Evolutionary conservation across 371 early-diverging fungal species (phyloP).

Genomic region (Mucor racemosus): DNA sequence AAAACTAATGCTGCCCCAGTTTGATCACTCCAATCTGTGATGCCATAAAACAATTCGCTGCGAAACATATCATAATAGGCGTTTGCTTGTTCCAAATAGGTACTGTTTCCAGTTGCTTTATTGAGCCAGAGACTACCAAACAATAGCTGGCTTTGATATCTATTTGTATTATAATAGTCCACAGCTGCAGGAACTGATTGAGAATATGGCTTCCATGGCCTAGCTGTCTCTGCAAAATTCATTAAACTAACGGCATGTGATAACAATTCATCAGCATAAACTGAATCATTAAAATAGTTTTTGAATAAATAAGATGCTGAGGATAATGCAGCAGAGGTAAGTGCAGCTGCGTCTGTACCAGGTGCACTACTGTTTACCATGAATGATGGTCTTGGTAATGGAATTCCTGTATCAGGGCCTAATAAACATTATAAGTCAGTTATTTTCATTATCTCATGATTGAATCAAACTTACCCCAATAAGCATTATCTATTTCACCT

Average conservation of each 20-base stretch:
- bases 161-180: conserved; percentile 55
- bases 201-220: conserved; percentile 47
- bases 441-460: not conserved
- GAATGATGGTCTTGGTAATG: conserved; percentile 49
- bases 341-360: conserved; percentile 57
- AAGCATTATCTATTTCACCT: conserved; percentile 38
- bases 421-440: not conserved
- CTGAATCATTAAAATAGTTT: conserved; percentile 43
- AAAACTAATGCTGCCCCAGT: conserved; percentile 42
- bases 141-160: conserved; percentile 52
- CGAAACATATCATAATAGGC: conserved; percentile 27
- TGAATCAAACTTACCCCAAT: conserved; percentile 21
- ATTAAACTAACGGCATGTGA: conserved; percentile 46
- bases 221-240: conserved; percentile 45
- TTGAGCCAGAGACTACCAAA: conserved; percentile 67
- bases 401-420: conserved; percentile 40
- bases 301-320: conserved; percentile 54
- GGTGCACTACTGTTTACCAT: conserved; percentile 38
- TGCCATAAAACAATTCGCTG: conserved; percentile 6
- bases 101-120: conserved; percentile 45
- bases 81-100: conserved; percentile 38
- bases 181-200: conserved; percentile 44
- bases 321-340: conserved; percentile 56
- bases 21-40: conserved; percentile 52
- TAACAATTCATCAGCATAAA: conserved; percentile 35